Percentiles rank a stretch among this genome's conserved stretches.
Evolutionary conservation across 2,329 filamentous ascomycete genomes (phyloP).

Genomic region (Cryoendolithus antarcticus): DNA sequence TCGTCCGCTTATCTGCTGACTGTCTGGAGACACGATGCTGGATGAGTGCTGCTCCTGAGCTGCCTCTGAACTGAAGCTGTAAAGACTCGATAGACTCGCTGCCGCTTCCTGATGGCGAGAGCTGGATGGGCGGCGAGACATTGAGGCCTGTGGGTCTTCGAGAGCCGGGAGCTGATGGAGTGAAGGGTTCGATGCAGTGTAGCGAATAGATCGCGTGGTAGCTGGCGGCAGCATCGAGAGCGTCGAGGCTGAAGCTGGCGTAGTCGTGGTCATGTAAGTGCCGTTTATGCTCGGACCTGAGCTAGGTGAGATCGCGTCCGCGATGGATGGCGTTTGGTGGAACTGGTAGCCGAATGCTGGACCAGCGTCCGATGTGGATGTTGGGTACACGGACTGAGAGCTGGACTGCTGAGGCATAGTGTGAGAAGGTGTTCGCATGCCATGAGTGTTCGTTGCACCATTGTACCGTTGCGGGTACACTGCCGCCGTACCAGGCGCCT

Average conservation of each 20-base stretch:
- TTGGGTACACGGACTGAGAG: neutral
- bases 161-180: slow-evolving; percentile 2
- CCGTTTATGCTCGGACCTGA: slow-evolving; percentile 10
- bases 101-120: too few relatives aligned
- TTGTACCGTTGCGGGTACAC: too few relatives aligned
- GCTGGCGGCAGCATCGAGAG: slow-evolving; percentile 13
- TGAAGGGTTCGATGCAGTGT: neutral
- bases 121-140: too few relatives aligned
- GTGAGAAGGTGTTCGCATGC: too few relatives aligned
- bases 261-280: slow-evolving; percentile 11
- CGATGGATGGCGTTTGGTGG: slow-evolving; percentile 8
- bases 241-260: neutral
- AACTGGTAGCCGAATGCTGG: slow-evolving; percentile 18
- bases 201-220: neutral
- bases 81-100: slow-evolving; percentile 10
- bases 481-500: neutral
- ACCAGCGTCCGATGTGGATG: slow-evolving; percentile 4
- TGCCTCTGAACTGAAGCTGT: slow-evolving; percentile 18
- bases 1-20: too few relatives aligned
- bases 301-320: slow-evolving; percentile 14
- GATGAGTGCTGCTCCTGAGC: too few relatives aligned
- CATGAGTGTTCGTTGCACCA: too few relatives aligned
- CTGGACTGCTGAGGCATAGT: slow-evolving; percentile 1
- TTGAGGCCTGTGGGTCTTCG: too few relatives aligned
- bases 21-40: too few relatives aligned